These are phyloP conservation scores for Trichoderma arundinaceum DNA, from an alignment of 2,329 filamentous ascomycete genomes.

Conservation along the genomic window DNA sequence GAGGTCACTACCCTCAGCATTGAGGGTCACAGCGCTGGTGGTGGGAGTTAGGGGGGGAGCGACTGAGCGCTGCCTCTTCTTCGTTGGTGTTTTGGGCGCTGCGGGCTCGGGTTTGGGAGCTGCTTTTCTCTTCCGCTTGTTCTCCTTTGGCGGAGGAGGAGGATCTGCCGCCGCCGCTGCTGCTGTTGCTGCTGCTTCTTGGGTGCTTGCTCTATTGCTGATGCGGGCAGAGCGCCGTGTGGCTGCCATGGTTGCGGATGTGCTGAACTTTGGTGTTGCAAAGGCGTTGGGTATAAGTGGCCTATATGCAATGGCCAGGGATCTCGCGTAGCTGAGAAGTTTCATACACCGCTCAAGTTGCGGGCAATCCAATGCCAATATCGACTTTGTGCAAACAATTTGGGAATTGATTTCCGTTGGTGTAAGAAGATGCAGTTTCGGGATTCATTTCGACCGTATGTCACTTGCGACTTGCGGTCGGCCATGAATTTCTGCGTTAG, in stretches of 20 bases:
- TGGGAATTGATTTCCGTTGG: background rate
- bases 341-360: background rate
- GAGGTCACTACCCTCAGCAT: conserved; percentile 43
- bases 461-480: background rate
- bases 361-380: background rate
- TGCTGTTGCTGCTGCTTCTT: background rate
- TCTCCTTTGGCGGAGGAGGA: conserved; percentile 17
- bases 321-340: background rate
- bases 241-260: conserved; percentile 39
- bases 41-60: conserved; percentile 54
- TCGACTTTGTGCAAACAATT: background rate
- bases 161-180: background rate
- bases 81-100: conserved; percentile 40
- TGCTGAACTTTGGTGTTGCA: conserved; percentile 9
- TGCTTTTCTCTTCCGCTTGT: conserved; percentile 46
- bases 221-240: conserved; percentile 52
- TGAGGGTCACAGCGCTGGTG: conserved; percentile 51
- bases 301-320: background rate
- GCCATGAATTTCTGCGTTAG: background rate
- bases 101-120: conserved; percentile 35
- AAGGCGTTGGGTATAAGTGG: background rate
- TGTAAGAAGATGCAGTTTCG: background rate
- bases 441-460: background rate
- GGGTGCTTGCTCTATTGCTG: conserved; percentile 34
- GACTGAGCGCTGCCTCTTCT: conserved; percentile 40